phyloP scores from a whole-genome alignment of 805 yeast genomes.

The Candida arabinofermentans region DNA sequence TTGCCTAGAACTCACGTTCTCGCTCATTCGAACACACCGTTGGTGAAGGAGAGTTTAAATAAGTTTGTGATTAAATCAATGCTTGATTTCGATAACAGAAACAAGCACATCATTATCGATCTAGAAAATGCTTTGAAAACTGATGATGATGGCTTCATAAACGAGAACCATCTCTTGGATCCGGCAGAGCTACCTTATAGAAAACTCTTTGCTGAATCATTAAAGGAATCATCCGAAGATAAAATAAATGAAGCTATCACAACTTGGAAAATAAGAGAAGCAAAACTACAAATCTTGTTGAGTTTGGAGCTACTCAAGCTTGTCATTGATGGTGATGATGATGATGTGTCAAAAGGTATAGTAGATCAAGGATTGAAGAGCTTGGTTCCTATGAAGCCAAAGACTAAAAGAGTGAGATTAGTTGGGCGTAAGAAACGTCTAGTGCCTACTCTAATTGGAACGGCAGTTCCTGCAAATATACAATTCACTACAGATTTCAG shows the following conservation, averaged over 20 bases:
- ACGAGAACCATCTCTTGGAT: constrained; percentile 6
- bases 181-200: constrained; percentile 10
- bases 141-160: constrained; percentile 1
- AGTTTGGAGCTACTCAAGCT: constrained; percentile 24
- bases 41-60: constrained; percentile 17
- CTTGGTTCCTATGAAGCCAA: constrained; percentile 1
- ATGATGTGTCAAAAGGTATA: background rate
- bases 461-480: constrained; percentile 19
- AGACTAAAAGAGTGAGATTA: constrained; percentile 6
- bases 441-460: constrained; percentile 32
- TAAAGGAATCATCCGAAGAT: background rate
- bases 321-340: constrained; percentile 3
- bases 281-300: constrained; percentile 28
- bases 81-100: constrained; percentile 19
- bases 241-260: constrained; percentile 6
- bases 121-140: no score
- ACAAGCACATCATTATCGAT: no score
- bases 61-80: constrained; percentile 17
- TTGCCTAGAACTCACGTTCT: constrained; percentile 27
- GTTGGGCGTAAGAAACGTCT: constrained; percentile 31
- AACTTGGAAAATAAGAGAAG: constrained; percentile 23
- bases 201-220: constrained; percentile 2
- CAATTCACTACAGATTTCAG: constrained; percentile 28
- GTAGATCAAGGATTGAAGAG: no score
- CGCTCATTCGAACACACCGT: constrained; percentile 19